These are phyloP conservation scores for Botrytis paeoniae DNA, from an alignment of 2,329 filamentous ascomycete genomes.

Conservation along the genomic window DNA sequence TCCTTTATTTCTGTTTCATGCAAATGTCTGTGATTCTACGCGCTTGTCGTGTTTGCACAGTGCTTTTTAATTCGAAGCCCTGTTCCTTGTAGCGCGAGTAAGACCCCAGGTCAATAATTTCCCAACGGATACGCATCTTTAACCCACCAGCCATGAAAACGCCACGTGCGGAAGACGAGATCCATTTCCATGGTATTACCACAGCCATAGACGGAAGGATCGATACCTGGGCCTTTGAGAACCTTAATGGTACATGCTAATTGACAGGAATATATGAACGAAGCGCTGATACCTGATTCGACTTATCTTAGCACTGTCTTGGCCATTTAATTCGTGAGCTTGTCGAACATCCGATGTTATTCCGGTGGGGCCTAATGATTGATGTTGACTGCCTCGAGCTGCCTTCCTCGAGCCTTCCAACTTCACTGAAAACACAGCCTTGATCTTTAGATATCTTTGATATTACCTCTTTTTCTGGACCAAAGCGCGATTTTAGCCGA, in stretches of 20 bases:
- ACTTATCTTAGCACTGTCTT: constrained; percentile 6
- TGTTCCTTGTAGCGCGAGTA: constrained; percentile 4
- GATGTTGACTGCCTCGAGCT: background rate
- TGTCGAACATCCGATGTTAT: background rate
- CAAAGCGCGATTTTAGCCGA: background rate
- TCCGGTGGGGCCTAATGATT: background rate
- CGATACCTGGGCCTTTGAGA: background rate
- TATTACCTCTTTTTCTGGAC: background rate
- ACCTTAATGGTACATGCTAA: background rate
- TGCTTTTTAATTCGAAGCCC: background rate
- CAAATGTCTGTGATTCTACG: background rate
- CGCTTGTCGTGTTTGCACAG: constrained; percentile 2
- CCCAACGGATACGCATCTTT: background rate
- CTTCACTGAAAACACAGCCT: background rate
- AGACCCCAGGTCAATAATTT: constrained; percentile 1
- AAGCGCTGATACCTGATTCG: constrained; percentile 1
- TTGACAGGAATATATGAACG: background rate
- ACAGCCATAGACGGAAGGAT: constrained; percentile 1
- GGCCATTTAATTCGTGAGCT: background rate
- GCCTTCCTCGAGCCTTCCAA: background rate
- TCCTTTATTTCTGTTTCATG: constrained; percentile 11
- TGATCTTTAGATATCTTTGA: background rate
- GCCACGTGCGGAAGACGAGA: background rate
- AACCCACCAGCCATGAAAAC: background rate
- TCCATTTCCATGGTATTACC: background rate